Percentiles rank a stretch among this genome's conserved stretches.
These are phyloP conservation scores for Diaporthe helianthi DNA, from an alignment of 2,329 filamentous ascomycete species.

Conservation along the genomic window DNA sequence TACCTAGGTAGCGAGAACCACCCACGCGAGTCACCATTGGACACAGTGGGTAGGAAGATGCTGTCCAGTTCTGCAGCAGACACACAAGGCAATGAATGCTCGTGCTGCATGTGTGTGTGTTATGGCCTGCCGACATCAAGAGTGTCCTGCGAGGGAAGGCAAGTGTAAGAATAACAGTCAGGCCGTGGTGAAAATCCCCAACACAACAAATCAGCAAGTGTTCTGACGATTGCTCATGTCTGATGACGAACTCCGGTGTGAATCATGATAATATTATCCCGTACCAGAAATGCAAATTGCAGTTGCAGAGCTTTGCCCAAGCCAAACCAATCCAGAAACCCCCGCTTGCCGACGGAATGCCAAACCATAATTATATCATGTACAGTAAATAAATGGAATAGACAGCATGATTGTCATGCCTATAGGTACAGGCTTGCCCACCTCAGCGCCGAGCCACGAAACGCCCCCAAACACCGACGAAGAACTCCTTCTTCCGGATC, in stretches of 20 bases:
- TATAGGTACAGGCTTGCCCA: background rate
- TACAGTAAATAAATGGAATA: slow-evolving; percentile 9
- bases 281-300: slow-evolving; percentile 13
- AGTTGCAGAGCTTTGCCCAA: slow-evolving; percentile 22
- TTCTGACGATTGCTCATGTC: slow-evolving; percentile 2
- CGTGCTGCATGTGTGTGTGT: too few species aligned
- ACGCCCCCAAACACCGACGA: slow-evolving; percentile 32
- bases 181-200: background rate
- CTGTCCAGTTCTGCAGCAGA: too few species aligned
- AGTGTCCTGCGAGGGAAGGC: background rate
- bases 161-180: background rate
- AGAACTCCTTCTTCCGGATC: slow-evolving; percentile 28
- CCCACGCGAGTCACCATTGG: too few species aligned
- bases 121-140: background rate
- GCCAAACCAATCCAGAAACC: slow-evolving; percentile 13
- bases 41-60: too few species aligned
- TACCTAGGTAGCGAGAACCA: too few species aligned
- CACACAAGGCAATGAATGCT: too few species aligned
- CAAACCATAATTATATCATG: slow-evolving; percentile 20
- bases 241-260: slow-evolving; percentile 11
- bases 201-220: background rate
- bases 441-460: slow-evolving; percentile 20
- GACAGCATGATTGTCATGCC: background rate
- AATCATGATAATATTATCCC: slow-evolving; percentile 3
- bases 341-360: slow-evolving; percentile 24